These are phyloP conservation scores for Epichloe glyceriae DNA, from an alignment of 2,329 filamentous ascomycete species.

Conservation along the genomic window DNA sequence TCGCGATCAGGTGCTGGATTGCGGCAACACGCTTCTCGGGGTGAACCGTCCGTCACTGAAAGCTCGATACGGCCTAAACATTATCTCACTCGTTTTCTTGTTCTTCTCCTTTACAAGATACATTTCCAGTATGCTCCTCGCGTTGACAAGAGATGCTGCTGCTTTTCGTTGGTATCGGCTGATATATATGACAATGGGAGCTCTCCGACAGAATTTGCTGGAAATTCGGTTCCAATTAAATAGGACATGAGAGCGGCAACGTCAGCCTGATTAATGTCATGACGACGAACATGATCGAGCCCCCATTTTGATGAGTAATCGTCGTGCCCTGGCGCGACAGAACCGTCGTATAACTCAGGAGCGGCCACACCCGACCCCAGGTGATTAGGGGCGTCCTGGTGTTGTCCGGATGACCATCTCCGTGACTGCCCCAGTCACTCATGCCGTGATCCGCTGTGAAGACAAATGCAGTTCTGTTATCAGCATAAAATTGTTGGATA, in stretches of 20 bases:
- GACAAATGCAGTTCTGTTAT: slow-evolving; percentile 80
- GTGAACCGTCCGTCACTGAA: slow-evolving; percentile 52
- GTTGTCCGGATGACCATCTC: slow-evolving; percentile 94
- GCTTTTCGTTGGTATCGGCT: slow-evolving; percentile 60
- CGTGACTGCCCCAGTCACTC: slow-evolving; percentile 99
- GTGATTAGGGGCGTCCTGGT: slow-evolving; percentile 84
- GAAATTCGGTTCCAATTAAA: slow-evolving; percentile 74
- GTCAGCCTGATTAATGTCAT: slow-evolving; percentile 90
- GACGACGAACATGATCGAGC: slow-evolving; percentile 63
- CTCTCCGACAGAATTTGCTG: slow-evolving; percentile 91
- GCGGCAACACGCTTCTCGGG: slow-evolving; percentile 51
- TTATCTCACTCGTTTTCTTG: slow-evolving; percentile 63
- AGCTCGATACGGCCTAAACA: slow-evolving; percentile 62
- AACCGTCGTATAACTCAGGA: slow-evolving; percentile 45
- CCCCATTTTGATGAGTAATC: slow-evolving; percentile 87
- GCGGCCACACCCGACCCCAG: slow-evolving; percentile 83
- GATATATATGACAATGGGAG: slow-evolving; percentile 74
- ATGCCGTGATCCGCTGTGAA: slow-evolving; percentile 98
- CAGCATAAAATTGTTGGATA: slow-evolving; percentile 73
- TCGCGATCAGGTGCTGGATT: slow-evolving; percentile 56
- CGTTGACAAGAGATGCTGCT: slow-evolving; percentile 71
- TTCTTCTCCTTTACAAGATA: slow-evolving; percentile 85
- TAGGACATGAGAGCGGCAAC: slow-evolving; percentile 94
- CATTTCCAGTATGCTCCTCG: slow-evolving; percentile 82
- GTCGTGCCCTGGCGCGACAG: slow-evolving; percentile 67